Base-by-base conservation (phyloP, 805 yeast genomes). In the Ogataea haglerorum region DNA sequence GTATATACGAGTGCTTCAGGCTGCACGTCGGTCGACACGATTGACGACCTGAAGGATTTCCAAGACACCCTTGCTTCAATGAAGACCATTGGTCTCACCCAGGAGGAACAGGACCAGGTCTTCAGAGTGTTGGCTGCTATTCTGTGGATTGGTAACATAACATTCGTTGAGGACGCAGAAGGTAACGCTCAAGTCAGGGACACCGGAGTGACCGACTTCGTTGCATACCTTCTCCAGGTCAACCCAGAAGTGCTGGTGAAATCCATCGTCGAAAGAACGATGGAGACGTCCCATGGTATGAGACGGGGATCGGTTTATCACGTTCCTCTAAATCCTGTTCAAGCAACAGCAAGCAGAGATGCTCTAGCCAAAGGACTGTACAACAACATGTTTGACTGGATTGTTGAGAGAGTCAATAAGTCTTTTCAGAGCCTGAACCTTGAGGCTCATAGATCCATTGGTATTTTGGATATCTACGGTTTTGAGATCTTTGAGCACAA, bases 401-500 rank as follows among this genome's bases (percentile, higher is more conserved):
- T 93, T 56, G 98, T 93, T 13, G 85, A 73, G 40, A 78, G 98
- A 57, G 95, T 93, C 31, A 93, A 93, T 61, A 65, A 70, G 33
- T 85, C 97, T 0, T 73, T 93, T 53, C 78, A 78, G 16, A 73
- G 74, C 42, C 48, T 54, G 42, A 70, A 68, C 7, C 63, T 70
- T 23, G 46, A 48, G 29, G 46, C 44, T 13, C 62, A 65, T 45
- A 85, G 82, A 57, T 84, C 95, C 19, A 82, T 93, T 54, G 98
- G 98, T 49, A 90, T 90, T 53, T 72, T 90, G 58, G 98, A 90
- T 77, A 90, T 91, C 51, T 90, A 90, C 60, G 98, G 98, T 8
- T 90, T 90, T 67, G 98, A 90, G 64, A 91, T 91, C 57, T 90
- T 90, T 60, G 96, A 90, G 42, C 91, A 86, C 54, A 90, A 90